Percentiles rank a stretch among this genome's conserved stretches.
These are phyloP conservation scores for Aeschynomene evenia DNA, from an alignment of 306 rosid genomes.

Conservation along the genomic window DNA sequence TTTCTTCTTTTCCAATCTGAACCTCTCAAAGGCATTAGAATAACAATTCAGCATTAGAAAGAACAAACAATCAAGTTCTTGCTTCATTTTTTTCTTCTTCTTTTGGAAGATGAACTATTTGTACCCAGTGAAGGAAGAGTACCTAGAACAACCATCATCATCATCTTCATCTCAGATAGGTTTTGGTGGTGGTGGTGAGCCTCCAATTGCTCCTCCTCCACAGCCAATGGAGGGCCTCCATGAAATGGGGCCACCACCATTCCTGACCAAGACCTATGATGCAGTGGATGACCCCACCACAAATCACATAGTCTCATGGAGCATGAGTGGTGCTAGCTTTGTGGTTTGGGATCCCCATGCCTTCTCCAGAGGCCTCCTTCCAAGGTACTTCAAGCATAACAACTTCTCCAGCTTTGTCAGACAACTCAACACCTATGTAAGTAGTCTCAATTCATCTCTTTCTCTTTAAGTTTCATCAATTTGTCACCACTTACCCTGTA, in stretches of 20 bases:
- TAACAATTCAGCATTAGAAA: background rate
- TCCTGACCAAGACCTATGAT: slow-evolving; percentile 80
- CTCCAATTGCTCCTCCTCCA: slow-evolving; percentile 40
- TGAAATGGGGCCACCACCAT: slow-evolving; percentile 88
- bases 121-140: slow-evolving; percentile 61
- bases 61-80: background rate
- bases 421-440: slow-evolving; percentile 92
- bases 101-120: slow-evolving; percentile 45
- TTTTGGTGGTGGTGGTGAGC: slow-evolving; percentile 29
- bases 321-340: slow-evolving; percentile 65
- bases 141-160: slow-evolving; percentile 40
- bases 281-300: slow-evolving; percentile 71
- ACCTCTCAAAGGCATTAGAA: too few species aligned
- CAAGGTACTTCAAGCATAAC: slow-evolving; percentile 80
- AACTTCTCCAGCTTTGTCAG: slow-evolving; percentile 96
- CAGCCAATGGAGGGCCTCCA: slow-evolving; percentile 85
- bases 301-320: slow-evolving; percentile 74
- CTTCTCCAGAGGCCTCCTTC: slow-evolving; percentile 68
- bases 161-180: slow-evolving; percentile 31
- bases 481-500: background rate
- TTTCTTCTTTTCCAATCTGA: background rate
- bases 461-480: background rate
- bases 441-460: slow-evolving; percentile 7
- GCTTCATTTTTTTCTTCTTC: too few species aligned
- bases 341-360: slow-evolving; percentile 85